Percentiles rank a stretch among this genome's conserved stretches.
phyloP scores from a whole-genome alignment of 2,329 filamentous ascomycete genomes.

The Gaeumannomyces tritici region DNA sequence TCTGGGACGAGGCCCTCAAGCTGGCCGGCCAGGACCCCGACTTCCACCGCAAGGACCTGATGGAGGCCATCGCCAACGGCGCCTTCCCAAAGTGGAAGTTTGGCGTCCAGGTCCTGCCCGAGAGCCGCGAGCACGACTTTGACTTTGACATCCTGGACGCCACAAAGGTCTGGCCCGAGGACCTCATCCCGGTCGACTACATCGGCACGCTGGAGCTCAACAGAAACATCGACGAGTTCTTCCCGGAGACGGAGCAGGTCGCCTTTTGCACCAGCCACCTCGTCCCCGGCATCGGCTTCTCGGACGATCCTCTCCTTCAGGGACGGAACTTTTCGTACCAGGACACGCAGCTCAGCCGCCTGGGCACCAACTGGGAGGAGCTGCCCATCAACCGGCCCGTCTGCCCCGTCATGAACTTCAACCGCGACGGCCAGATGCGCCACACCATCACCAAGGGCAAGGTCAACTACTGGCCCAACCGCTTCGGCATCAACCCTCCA shows the following conservation, averaged over 20 bases:
- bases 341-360: constrained; percentile 59
- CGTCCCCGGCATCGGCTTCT: constrained; percentile 69
- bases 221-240: constrained; percentile 71
- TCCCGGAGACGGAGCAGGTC: constrained; percentile 72
- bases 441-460: constrained; percentile 66
- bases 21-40: constrained; percentile 67
- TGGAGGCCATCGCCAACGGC: constrained; percentile 63
- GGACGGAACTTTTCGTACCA: constrained; percentile 62
- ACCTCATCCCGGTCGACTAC: constrained; percentile 63
- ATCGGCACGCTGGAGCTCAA: constrained; percentile 76
- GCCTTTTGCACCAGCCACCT: constrained; percentile 76
- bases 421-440: constrained; percentile 63
- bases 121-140: constrained; percentile 63
- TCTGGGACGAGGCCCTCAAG: constrained; percentile 75
- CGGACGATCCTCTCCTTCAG: constrained; percentile 64
- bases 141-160: constrained; percentile 81
- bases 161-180: constrained; percentile 80
- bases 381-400: constrained; percentile 68
- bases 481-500: constrained; percentile 53
- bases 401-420: constrained; percentile 66
- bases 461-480: constrained; percentile 75
- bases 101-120: constrained; percentile 68
- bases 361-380: constrained; percentile 69
- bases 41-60: constrained; percentile 71
- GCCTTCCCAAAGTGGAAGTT: constrained; percentile 71